Conservation (phyloP, 306 rosid species). For the Ochetophila trinervis region DNA sequence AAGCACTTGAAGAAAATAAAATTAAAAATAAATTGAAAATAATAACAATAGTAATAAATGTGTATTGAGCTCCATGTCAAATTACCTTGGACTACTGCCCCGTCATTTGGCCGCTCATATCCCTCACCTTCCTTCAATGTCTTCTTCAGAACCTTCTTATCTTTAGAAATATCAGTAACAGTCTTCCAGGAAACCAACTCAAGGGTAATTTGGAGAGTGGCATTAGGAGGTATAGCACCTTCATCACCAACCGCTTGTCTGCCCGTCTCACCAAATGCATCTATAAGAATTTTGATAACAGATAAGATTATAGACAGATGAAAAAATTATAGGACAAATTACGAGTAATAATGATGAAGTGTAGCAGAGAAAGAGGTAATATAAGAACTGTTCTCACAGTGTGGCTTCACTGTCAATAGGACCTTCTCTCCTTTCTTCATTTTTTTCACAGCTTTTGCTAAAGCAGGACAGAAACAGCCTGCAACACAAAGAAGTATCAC, state of each 20-base stretch:
- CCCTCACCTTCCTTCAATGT: constrained; percentile 79
- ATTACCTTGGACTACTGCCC: constrained; percentile 52
- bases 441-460: constrained; percentile 72
- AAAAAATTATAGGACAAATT: neutral
- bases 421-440: constrained; percentile 90
- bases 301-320: neutral
- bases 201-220: constrained; percentile 56
- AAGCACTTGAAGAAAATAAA: constrained; percentile 21
- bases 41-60: too few species aligned
- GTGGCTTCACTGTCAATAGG: constrained; percentile 68
- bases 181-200: constrained; percentile 83
- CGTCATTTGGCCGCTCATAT: constrained; percentile 83
- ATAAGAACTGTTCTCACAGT: constrained; percentile 38
- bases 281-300: constrained; percentile 22
- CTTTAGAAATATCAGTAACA: constrained; percentile 66
- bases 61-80: neutral
- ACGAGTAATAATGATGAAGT: neutral
- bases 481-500: neutral
- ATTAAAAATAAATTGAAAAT: too few species aligned
- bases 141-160: constrained; percentile 72
- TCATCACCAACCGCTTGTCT: constrained; percentile 51
- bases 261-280: constrained; percentile 85
- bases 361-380: constrained; percentile 16
- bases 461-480: constrained; percentile 81
- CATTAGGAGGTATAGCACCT: constrained; percentile 75